Evolutionary conservation across 2,329 filamentous ascomycete genomes (phyloP).

Genomic region (Apiospora arundinis): DNA sequence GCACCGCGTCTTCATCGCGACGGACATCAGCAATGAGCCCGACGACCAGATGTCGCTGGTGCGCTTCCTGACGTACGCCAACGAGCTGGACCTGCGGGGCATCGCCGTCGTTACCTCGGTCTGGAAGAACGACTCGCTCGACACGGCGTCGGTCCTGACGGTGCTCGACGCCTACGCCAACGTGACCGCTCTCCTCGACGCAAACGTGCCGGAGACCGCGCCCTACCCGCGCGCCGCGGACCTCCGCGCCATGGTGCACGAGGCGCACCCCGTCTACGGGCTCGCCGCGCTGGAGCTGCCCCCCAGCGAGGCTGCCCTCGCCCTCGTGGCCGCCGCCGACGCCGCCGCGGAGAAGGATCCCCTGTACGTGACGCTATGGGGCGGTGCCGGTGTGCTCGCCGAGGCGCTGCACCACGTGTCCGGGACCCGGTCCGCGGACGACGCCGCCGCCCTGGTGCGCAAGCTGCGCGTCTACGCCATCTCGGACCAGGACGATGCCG

Average conservation of each 20-base stretch:
- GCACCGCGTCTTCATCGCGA: conserved; percentile 42
- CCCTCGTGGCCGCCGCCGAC: conserved; percentile 42
- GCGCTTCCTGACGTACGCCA: conserved; percentile 44
- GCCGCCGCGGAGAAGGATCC: conserved; percentile 42
- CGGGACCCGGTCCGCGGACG: conserved; percentile 34
- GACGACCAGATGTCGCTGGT: conserved; percentile 45
- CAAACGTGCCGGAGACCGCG: conserved; percentile 47
- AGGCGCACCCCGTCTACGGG: conserved; percentile 41
- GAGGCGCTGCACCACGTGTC: conserved; percentile 50
- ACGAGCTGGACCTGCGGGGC: conserved; percentile 45
- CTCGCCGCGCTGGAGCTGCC: conserved; percentile 29
- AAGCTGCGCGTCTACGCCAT: conserved; percentile 52
- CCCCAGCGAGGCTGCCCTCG: conserved; percentile 45
- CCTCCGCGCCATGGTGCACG: conserved; percentile 37
- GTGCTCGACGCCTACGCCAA: conserved; percentile 45
- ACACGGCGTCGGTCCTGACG: conserved; percentile 42
- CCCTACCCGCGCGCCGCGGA: conserved; percentile 43
- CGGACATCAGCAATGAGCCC: conserved; percentile 46
- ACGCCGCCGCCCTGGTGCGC: conserved; percentile 30
- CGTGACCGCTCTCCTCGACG: conserved; percentile 47
- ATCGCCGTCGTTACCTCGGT: conserved; percentile 45
- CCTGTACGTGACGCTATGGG: conserved; percentile 57
- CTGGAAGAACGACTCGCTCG: conserved; percentile 42
- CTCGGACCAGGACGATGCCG: conserved; percentile 58
- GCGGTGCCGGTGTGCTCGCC: conserved; percentile 55